Percentiles rank a stretch among this genome's conserved stretches.
These are phyloP conservation scores for Spiromastix sp. DNA, from an alignment of 2,329 filamentous ascomycete species.

Conservation along the genomic window DNA sequence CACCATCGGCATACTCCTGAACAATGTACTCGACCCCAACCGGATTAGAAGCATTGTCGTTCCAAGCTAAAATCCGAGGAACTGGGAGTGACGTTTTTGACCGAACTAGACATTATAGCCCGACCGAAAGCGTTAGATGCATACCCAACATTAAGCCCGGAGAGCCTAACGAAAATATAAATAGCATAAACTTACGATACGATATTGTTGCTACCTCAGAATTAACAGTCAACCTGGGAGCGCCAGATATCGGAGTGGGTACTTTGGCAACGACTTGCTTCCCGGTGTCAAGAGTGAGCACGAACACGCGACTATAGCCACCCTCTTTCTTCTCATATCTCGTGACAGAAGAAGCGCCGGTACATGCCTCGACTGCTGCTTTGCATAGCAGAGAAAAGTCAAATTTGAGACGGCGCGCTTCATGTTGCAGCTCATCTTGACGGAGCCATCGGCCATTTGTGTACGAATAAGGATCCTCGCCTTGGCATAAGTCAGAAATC, in stretches of 20 bases:
- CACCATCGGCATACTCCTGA: slow-evolving; percentile 25
- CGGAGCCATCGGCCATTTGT: slow-evolving; percentile 8
- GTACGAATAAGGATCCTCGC: slow-evolving; percentile 7
- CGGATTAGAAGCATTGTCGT: slow-evolving; percentile 18
- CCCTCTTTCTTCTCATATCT: slow-evolving; percentile 12
- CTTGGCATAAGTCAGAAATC: no score
- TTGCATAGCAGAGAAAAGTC: slow-evolving; percentile 8
- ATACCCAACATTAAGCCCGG: no score
- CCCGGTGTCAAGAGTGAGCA: slow-evolving; percentile 15
- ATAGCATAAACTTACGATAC: slow-evolving; percentile 7
- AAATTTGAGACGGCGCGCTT: slow-evolving; percentile 5
- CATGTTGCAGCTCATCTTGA: slow-evolving; percentile 8
- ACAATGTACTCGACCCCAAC: slow-evolving; percentile 31
- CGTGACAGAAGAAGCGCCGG: slow-evolving; percentile 3
- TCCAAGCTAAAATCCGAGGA: slow-evolving; percentile 18
- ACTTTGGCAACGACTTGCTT: slow-evolving; percentile 17
- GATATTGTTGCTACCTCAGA: slow-evolving; percentile 17
- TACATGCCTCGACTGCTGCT: slow-evolving; percentile 1
- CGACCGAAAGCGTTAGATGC: slow-evolving; percentile 3
- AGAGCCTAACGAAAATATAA: no score
- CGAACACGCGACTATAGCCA: slow-evolving; percentile 19
- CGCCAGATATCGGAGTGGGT: slow-evolving; percentile 19
- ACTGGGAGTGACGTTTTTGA: slow-evolving; percentile 16
- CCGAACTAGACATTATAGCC: slow-evolving; percentile 12
- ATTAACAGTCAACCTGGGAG: slow-evolving; percentile 17